phyloP scores from a whole-genome alignment of 73 alveolate genomes.

The Paramecium primaurelia region DNA sequence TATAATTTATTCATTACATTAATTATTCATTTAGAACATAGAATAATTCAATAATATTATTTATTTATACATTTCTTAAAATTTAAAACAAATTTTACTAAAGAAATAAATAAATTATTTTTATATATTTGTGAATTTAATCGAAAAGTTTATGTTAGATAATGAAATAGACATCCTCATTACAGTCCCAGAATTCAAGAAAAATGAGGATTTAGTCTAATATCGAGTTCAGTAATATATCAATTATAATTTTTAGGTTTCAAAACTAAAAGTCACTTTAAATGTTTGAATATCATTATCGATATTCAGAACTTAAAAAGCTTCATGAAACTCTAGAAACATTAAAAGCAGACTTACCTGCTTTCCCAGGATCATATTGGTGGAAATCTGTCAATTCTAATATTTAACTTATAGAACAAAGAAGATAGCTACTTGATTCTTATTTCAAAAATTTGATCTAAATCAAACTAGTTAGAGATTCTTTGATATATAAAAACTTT shows the following conservation, averaged over 20 bases:
- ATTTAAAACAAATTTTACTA: neutral
- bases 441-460: neutral
- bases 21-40: neutral
- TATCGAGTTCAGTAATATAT: neutral
- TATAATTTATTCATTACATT: neutral
- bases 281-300: neutral
- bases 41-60: neutral
- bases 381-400: constrained; percentile 17
- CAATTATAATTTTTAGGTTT: neutral
- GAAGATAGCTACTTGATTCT: neutral
- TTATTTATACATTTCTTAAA: neutral
- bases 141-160: neutral
- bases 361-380: constrained; percentile 4
- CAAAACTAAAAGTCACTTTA: neutral
- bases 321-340: constrained; percentile 24
- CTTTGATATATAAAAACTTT: neutral
- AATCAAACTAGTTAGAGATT: neutral
- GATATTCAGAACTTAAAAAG: constrained; percentile 19
- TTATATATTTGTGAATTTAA: constrained; percentile 5
- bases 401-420: neutral
- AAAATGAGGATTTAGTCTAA: neutral
- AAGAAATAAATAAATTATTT: neutral
- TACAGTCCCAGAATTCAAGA: neutral
- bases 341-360: neutral
- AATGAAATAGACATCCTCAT: neutral